Conservation (phyloP, 2,329 filamentous ascomycete genomes). For the Aspergillus oerlinghausenensis region DNA sequence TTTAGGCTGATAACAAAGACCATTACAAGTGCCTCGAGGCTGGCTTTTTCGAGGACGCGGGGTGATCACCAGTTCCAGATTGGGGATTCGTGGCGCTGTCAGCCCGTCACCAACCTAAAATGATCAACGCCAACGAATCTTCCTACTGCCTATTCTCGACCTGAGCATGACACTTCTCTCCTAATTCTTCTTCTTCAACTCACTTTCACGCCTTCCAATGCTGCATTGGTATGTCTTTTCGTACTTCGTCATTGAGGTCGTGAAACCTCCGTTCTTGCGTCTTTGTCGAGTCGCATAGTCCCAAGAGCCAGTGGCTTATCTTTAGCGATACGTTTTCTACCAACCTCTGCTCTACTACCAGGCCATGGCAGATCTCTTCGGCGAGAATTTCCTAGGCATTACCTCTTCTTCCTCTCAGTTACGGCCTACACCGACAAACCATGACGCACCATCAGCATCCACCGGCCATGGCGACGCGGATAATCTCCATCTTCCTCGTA, state of each 20-base stretch:
- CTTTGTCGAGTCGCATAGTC: neutral
- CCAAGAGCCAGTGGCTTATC: neutral
- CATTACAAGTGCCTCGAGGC: neutral
- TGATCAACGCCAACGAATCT: neutral
- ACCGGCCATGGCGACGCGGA: slow-evolving; percentile 40
- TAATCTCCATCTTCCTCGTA: slow-evolving; percentile 63
- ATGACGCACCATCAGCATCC: slow-evolving; percentile 22
- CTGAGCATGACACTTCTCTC: neutral
- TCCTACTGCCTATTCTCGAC: neutral
- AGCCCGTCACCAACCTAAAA: neutral
- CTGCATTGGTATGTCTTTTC: neutral
- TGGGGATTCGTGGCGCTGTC: neutral
- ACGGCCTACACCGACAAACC: slow-evolving; percentile 9
- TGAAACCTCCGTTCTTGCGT: slow-evolving; percentile 5
- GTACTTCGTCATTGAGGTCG: slow-evolving; percentile 8
- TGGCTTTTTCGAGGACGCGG: neutral
- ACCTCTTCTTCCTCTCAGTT: slow-evolving; percentile 23
- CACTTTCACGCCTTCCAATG: neutral
- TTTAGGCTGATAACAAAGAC: neutral
- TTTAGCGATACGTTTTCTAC: neutral
- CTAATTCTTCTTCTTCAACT: neutral
- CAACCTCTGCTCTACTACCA: slow-evolving; percentile 5
- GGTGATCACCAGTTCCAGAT: neutral
- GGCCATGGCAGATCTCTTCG: slow-evolving; percentile 50
- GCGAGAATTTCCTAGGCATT: slow-evolving; percentile 49